Base-by-base conservation (phyloP, 768 basidiomycete species). In the Phylloporus sp. region DNA sequence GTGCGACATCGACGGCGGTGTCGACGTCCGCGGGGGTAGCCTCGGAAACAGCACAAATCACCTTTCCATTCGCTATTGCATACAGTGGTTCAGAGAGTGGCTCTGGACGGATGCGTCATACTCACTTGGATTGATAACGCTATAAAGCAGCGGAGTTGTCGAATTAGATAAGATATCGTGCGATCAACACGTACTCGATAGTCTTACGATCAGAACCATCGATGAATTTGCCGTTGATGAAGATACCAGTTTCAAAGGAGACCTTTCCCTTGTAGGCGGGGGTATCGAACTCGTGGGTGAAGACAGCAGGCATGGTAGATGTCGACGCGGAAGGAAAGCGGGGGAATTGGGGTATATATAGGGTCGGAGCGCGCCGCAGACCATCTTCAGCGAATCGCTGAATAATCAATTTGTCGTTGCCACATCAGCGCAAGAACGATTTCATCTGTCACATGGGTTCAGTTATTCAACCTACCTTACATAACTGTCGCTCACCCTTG, bases 1-100 rank as follows among this genome's bases (percentile, higher is more conserved):
- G n/a, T n/a, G 86, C 86, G 32, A 76, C 82, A 5, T 71, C 66
- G 46, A 91, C 90, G 0, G 90, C 90, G 38, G 63, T 56, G 63
- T 94, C 86, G 51, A 95, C 80, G 59, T 94, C 91, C 52, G 79
- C 75, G 9, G 73, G 46, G 2, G 79, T 79, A 23, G 75, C 90
- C 60, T 78, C 79, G 8, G 60, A 48, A 49, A 90, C 67, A 33
- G 71, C 48, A 1, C 79, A 78, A 59, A 82, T 73, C 39, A 77
- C 53, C 59, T 86, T 75, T 34, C 86, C 90, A 17, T 65, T 88
- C 0, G 85, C 76, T 86, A 46, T 29, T 3, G 8, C 26, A 26
- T 5, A n/a, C 6, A 1, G 22, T 13, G 15, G 21, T 42, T 53
- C 20, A 59, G 11, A 22, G 14, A 7, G n/a, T n/a, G 2, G 9